Evolutionary conservation across 2,329 filamentous ascomycete genomes (phyloP).

Genomic region (Conoideocrella luteorostrata): DNA sequence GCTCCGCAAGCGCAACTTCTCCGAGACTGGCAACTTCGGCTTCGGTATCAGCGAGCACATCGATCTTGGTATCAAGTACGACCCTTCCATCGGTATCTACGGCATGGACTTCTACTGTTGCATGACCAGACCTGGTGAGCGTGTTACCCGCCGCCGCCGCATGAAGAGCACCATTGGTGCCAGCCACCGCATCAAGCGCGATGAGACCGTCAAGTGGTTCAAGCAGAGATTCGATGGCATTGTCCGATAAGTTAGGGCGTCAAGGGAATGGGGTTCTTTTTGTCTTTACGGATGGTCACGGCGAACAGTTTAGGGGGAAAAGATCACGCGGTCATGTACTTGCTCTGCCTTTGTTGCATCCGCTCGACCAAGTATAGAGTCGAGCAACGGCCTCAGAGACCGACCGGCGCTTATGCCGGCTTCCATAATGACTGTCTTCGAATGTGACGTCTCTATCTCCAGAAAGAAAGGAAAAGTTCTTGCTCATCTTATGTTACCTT

Average conservation of each 20-base stretch:
- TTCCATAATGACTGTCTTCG: conserved; percentile 35
- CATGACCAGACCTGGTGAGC: conserved; percentile 99
- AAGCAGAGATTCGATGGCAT: conserved; percentile 91
- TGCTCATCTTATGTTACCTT: neutral
- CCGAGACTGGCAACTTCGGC: conserved; percentile 98
- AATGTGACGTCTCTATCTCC: conserved; percentile 27
- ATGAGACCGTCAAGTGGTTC: conserved; percentile 97
- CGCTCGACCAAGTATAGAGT: conserved; percentile 50
- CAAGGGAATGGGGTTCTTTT: conserved; percentile 11
- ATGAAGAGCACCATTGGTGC: conserved; percentile 80
- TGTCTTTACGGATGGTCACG: conserved; percentile 34
- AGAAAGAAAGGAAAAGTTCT: neutral
- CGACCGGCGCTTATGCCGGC: conserved; percentile 64
- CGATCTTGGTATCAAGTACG: conserved; percentile 99
- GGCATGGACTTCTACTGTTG: conserved; percentile 99
- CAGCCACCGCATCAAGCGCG: conserved; percentile 86
- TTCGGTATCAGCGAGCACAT: conserved; percentile 99
- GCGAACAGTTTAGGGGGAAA: conserved; percentile 31
- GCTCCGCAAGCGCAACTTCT: conserved; percentile 99
- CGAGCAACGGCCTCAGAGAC: conserved; percentile 66
- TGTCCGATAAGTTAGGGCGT: conserved; percentile 68
- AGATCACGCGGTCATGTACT: conserved; percentile 30
- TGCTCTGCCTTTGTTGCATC: conserved; percentile 37
- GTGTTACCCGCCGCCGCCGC: conserved; percentile 91
- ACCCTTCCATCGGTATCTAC: conserved; percentile 96